Percentiles rank a stretch among this genome's conserved stretches.
These are phyloP conservation scores for Botryotinia globosa DNA, from an alignment of 2,329 filamentous ascomycete species.

Conservation along the genomic window DNA sequence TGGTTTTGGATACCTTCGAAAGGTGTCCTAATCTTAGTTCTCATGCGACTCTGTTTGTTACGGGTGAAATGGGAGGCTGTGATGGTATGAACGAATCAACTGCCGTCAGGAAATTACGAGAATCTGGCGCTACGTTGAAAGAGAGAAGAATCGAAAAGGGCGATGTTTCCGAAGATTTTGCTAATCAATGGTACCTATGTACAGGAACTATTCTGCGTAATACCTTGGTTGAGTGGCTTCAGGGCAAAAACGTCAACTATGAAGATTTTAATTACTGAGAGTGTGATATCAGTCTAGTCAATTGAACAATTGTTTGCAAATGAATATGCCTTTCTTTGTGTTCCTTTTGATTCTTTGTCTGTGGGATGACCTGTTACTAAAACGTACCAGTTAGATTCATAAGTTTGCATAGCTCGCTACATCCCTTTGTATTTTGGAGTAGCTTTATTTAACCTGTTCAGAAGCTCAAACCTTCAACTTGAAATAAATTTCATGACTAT, in stretches of 20 bases:
- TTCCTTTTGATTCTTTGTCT: neutral
- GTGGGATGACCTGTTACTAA: neutral
- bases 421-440: constrained; percentile 9
- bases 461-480: neutral
- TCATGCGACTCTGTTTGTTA: constrained; percentile 63
- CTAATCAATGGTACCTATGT: constrained; percentile 57
- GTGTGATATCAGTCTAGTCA: neutral
- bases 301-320: constrained; percentile 14
- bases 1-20: constrained; percentile 60
- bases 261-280: constrained; percentile 48
- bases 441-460: neutral
- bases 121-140: constrained; percentile 39
- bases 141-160: constrained; percentile 46
- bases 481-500: neutral
- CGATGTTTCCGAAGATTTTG: constrained; percentile 44
- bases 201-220: constrained; percentile 50
- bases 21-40: constrained; percentile 50
- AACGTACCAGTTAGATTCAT: neutral
- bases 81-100: constrained; percentile 7
- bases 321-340: neutral
- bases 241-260: constrained; percentile 45
- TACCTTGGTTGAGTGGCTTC: constrained; percentile 48
- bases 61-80: constrained; percentile 41
- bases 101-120: constrained; percentile 31
- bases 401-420: constrained; percentile 2